Base-by-base conservation (phyloP, 2,329 filamentous ascomycete genomes). In the Scolecobasidium constrictum region DNA sequence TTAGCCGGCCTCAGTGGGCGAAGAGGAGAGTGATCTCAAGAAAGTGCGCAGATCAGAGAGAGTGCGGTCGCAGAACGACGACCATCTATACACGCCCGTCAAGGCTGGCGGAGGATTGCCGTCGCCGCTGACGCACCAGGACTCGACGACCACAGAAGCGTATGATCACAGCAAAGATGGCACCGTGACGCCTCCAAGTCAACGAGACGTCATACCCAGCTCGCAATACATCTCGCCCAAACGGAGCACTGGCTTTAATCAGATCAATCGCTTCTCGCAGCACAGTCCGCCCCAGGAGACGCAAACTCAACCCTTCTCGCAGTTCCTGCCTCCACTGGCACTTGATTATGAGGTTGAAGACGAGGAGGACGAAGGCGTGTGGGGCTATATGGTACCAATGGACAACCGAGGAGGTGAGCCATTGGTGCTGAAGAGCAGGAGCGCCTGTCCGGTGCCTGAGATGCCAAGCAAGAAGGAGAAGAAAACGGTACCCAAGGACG, bases 361-460 rank as follows among this genome's bases (percentile, higher is more conserved):
- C 56, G 87, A 94, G 63, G 77, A 75, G 45, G 73, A 76, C 36
- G 84, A 94, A 58, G 86, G 86, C 6, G 86, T 96, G 1, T 98
- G 92, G 92, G 93, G 93, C 11, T 98, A 96, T 55, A 69, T 98
- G 4, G 77, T 94, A 42, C 86, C 90, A 2, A 66, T 94, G 18
- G 81, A 90, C 55, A 76, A 75, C 49, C 9, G 18, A 20, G 36
- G 23, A 16, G 81, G 78, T 62, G 65, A 83, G 60, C 62, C 72
- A 4, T 61, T 94, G 63, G 83, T 93, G 5, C 61, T 98, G 59
- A 82, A 76, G 62, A 86, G 78, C 54, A 75, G 88, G 44, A 74
- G 72, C 46, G 72, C 75, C 26, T 94, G 87, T 56, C 77, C 81
- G 1, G 60, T 75, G 12, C 68, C 80, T 9, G 31, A 36, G n/a